Conservation (phyloP, 192 early-diverging fungal genomes). For the Backusella circina region DNA sequence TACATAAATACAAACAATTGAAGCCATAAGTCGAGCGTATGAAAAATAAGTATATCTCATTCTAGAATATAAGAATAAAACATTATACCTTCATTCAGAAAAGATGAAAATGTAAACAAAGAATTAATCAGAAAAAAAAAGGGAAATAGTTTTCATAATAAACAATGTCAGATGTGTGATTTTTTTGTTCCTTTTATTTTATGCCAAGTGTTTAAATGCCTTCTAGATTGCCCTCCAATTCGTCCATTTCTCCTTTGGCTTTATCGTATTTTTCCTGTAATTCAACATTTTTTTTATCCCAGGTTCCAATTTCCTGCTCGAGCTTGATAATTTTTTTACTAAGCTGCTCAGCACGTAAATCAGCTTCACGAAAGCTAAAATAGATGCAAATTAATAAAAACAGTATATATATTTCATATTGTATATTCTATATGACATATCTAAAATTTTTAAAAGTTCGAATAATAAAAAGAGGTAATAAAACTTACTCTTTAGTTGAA, state of each 20-base stretch:
- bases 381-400: not conserved
- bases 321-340: conserved; percentile 80
- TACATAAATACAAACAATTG: no score
- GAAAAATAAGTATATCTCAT: not conserved
- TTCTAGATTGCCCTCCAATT: conserved; percentile 72
- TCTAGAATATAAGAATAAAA: not conserved
- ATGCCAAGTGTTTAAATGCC: conserved; percentile 54
- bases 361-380: conserved; percentile 49
- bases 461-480: not conserved
- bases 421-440: no score
- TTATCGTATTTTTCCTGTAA: conserved; percentile 60
- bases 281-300: conserved; percentile 78
- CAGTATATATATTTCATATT: no score
- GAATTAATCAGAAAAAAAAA: not conserved
- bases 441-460: no score
- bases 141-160: not conserved
- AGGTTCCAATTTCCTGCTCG: conserved; percentile 67
- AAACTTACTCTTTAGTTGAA: conserved; percentile 30
- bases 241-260: conserved; percentile 76
- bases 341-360: conserved; percentile 80
- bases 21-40: not conserved
- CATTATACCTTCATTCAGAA: not conserved
- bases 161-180: no score
- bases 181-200: not conserved
- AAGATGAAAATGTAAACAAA: not conserved